Percentiles rank a stretch among this genome's conserved stretches.
Conservation (phyloP, 768 basidiomycete genomes). For the Suillus decipiens region DNA sequence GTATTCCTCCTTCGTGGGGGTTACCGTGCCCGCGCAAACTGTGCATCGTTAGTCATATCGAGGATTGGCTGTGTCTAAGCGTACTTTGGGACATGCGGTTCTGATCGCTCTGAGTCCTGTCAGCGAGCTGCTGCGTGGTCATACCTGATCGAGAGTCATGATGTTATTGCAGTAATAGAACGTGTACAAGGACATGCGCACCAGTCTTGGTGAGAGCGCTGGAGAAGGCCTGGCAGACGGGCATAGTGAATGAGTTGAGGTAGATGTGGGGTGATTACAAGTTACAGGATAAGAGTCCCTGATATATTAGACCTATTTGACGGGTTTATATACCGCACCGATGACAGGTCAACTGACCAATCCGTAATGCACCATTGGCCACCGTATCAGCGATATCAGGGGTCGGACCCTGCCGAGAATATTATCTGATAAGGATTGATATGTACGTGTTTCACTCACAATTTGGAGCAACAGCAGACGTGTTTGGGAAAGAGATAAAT, state of each 20-base stretch:
- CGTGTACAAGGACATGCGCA: background rate
- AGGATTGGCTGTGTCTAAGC: background rate
- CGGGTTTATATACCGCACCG: background rate
- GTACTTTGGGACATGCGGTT: background rate
- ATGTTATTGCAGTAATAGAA: background rate
- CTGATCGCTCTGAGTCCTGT: background rate
- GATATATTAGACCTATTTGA: background rate
- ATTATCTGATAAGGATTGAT: background rate
- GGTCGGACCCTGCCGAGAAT: background rate
- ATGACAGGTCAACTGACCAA: background rate
- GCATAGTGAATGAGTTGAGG: background rate
- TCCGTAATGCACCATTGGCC: background rate
- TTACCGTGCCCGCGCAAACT: conserved; percentile 51
- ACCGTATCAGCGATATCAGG: background rate
- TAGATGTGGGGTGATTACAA: background rate
- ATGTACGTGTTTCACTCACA: background rate
- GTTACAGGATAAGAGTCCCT: conserved; percentile 4
- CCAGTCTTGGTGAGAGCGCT: background rate
- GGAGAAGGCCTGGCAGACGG: conserved; percentile 2
- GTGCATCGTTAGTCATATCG: background rate
- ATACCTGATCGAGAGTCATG: conserved; percentile 1
- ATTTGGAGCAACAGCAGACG: background rate
- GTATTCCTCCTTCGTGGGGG: conserved; percentile 53
- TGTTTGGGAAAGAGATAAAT: background rate
- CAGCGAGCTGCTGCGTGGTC: background rate